Evolutionary conservation across 495 filamentous ascomycete species (phyloP), one percentile per base, ranked within the genome.

Genomic region (Penicillium flavigenum): DNA sequence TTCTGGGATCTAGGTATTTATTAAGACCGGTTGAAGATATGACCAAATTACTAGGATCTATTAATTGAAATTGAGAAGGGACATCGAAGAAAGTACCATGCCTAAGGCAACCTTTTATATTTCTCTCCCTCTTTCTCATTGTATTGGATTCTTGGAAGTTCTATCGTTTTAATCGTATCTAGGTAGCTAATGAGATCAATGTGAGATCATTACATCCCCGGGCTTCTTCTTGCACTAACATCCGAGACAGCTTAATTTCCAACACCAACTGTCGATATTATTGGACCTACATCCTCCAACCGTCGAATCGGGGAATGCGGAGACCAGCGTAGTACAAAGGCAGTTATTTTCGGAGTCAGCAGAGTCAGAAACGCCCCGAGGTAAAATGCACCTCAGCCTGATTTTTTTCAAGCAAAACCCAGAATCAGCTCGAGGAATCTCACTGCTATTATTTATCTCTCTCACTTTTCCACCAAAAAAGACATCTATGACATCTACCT

Each of bases 321-420:
- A 53, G 48, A 51, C 1, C 27, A 5, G 11, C 48, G 57, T 65
- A 22, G 36, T 32, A 67, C 59, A 44, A 45, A 62, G 20, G 58
- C 42, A 19, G 22, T 12, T 31, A 27, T 26, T 45, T 57, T 54
- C 27, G 22, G 12, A 51, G 53, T 54, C 31, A 54, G 42, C 42
- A 43, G 39, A 50, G 29, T 50, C 46, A 55, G 19, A 56, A 45
- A 54, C 10, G 20, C 26, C n/a, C 39, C 26, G 47, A 63, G 45
- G 39, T 31, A 41, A 61, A 57, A 51, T 39, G 4, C 24, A 51
- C 52, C 41, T 57, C 46, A 1, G 19, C 8, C 19, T 19, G n/a
- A 19, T 5, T 7, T 39, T 22, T 38, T 34, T 11, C 19, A 12
- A 27, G 47, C 42, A 3, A 54, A 47, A 55, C 19, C 27, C 51